Evolutionary conservation across 2,329 filamentous ascomycete species (phyloP).

Genomic region (Ophiobolus disseminans): DNA sequence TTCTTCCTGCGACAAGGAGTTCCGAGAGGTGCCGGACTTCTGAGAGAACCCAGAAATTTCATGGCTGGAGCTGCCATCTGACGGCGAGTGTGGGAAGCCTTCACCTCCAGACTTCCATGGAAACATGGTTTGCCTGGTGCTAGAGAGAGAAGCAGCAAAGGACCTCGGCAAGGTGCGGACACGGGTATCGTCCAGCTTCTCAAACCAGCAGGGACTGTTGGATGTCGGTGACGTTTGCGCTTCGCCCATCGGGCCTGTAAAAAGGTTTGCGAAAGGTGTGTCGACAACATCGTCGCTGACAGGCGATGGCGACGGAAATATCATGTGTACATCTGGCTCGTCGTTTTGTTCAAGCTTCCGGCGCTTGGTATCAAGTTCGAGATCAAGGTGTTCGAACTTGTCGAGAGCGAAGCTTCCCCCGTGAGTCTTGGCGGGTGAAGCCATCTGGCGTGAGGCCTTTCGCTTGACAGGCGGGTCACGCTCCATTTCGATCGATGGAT

Average conservation of each 20-base stretch:
- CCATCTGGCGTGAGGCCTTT: neutral
- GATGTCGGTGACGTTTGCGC: neutral
- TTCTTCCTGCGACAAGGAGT: conserved; percentile 10
- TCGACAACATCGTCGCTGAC: neutral
- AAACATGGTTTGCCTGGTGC: neutral
- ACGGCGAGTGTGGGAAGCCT: neutral
- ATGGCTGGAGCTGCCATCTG: neutral
- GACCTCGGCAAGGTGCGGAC: neutral
- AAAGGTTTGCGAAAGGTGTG: neutral
- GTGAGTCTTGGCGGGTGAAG: neutral
- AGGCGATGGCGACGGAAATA: neutral
- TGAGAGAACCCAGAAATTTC: no score
- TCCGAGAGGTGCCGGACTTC: neutral
- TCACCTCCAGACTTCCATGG: conserved; percentile 1
- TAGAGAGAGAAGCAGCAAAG: neutral
- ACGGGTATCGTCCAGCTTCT: neutral
- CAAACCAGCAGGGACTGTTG: neutral
- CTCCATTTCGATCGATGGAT: no score
- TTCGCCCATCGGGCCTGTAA: conserved; percentile 4
- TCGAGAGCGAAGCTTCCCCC: conserved; percentile 11
- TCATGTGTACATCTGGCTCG: neutral
- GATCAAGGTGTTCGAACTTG: conserved; percentile 8
- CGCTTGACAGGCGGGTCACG: conserved; percentile 10
- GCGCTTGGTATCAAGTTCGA: conserved; percentile 17
- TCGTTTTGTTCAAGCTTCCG: conserved; percentile 6